Evolutionary conservation across 768 basidiomycete species (phyloP), one percentile per base, ranked within the genome.

Genomic region (Cubamyces lactineus): DNA sequence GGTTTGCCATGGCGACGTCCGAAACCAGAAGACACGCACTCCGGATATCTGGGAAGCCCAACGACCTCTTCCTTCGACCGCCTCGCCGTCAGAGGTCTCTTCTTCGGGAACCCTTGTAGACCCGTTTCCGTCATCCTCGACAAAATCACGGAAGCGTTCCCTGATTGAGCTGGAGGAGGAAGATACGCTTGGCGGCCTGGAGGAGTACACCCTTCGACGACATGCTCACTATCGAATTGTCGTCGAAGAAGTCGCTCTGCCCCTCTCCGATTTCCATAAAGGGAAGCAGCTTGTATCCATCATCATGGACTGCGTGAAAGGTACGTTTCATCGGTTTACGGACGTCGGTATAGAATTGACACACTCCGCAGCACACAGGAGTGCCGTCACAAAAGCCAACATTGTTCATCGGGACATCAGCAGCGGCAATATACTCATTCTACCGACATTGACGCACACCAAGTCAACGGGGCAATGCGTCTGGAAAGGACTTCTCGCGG

Each of bases 141-240:
- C 24, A 2, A 45, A 11, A 4, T 21, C 45, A 9, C 45, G 45
- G 17, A 46, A 46, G 21, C 45, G 45, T n/a, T 9, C 45, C 16
- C 45, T 11, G 9, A 4, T 21, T 11, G 8, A 46, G 21, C 5
- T 46, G 9, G 45, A 17, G 8, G 15, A 5, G 11, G 19, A 17
- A 11, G 45, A 46, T 11, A 24, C 28, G 9, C 12, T 42, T 15
- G 45, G 21, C 21, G 15, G 15, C 23, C 34, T 12, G 11, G 56
- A 57, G 30, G 53, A 55, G 16, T 45, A 13, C 34, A 23, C 53
- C 5, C 53, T 57, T 11, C 57, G 48, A 13, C 30, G 45, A 13
- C 60, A 62, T 34, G 38, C 15, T 5, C 60, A 55, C 53, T 62
- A 62, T 34, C 53, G 60, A 2, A n/a, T 62, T 3, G 60, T 62